phyloP scores from a whole-genome alignment of 345 rosid species.

The Murraya koenigii region DNA sequence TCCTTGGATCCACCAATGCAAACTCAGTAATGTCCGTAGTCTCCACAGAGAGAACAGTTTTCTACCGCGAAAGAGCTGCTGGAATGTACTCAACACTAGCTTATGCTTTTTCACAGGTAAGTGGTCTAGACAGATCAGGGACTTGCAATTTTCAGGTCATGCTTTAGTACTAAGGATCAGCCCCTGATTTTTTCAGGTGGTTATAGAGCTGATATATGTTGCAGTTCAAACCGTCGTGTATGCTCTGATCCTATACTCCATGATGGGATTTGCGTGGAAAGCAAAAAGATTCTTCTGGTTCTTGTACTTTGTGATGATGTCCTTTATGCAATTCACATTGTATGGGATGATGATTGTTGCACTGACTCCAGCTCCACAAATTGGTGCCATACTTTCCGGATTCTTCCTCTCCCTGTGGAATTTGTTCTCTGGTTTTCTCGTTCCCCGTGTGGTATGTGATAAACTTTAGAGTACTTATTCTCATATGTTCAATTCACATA shows the following conservation, averaged over 20 bases:
- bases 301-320: conserved; percentile 39
- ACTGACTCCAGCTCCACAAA: conserved; percentile 65
- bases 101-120: conserved; percentile 57
- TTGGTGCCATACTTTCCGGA: conserved; percentile 56
- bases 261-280: conserved; percentile 74
- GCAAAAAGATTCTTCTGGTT: conserved; percentile 52
- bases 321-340: conserved; percentile 67
- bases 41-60: conserved; percentile 54
- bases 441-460: conserved; percentile 57
- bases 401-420: conserved; percentile 89
- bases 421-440: conserved; percentile 77
- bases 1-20: conserved; percentile 48
- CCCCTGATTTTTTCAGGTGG: conserved; percentile 42
- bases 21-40: conserved; percentile 49
- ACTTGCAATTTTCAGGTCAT: too few species aligned
- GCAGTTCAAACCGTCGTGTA: conserved; percentile 51
- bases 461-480: neutral
- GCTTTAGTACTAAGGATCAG: too few species aligned
- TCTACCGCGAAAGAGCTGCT: conserved; percentile 59
- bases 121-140: neutral
- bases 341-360: conserved; percentile 89
- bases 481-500: too few species aligned
- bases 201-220: conserved; percentile 59
- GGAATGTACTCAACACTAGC: conserved; percentile 60
- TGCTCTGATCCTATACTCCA: conserved; percentile 55